Percentiles rank a stretch among this genome's conserved stretches.
Conservation (phyloP, 441 rosid species). For the Populus hybrid region DNA sequence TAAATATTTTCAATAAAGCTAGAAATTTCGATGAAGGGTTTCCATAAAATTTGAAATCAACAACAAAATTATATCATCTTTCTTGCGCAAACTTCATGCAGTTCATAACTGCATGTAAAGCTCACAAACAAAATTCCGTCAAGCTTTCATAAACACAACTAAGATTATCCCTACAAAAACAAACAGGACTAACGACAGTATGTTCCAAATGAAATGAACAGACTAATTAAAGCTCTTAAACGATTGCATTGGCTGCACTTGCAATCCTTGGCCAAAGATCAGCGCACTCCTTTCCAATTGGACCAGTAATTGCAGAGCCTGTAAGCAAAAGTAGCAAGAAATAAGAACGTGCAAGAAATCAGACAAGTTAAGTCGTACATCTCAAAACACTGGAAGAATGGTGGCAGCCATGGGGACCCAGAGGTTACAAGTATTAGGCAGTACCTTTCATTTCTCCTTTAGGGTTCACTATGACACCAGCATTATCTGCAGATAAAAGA, state of each 20-base stretch:
- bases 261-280: constrained; percentile 87
- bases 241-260: constrained; percentile 95
- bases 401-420: no score
- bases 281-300: constrained; percentile 76
- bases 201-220: neutral
- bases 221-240: constrained; percentile 22
- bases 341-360: neutral
- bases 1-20: neutral
- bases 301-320: constrained; percentile 80
- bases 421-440: neutral
- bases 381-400: neutral
- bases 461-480: constrained; percentile 73
- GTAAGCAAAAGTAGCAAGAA: neutral
- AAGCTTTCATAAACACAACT: neutral
- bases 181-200: neutral
- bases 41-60: neutral
- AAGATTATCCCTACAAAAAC: neutral
- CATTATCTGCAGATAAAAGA: constrained; percentile 47
- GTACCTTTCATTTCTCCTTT: constrained; percentile 81
- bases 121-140: neutral
- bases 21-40: neutral
- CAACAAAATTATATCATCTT: neutral
- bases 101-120: neutral
- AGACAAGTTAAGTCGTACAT: neutral
- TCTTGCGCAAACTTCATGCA: neutral